phyloP scores from a whole-genome alignment of 2,329 filamentous ascomycete genomes.

The Neospermospora avenae region DNA sequence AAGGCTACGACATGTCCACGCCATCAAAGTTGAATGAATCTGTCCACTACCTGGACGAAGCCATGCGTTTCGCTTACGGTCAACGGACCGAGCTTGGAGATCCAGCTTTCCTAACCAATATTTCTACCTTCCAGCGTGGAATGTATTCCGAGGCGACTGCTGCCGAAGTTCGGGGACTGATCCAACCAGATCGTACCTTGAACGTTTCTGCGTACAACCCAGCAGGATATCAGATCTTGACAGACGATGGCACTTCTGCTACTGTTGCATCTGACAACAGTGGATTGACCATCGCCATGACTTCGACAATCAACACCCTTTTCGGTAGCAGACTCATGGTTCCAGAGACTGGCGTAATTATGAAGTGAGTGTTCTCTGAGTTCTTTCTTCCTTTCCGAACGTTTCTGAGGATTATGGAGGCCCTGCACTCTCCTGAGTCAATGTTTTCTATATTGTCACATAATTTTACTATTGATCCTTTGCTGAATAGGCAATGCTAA shows the following conservation, averaged over 20 bases:
- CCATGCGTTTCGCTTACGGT: conserved; percentile 65
- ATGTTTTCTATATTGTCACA: no score
- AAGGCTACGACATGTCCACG: conserved; percentile 67
- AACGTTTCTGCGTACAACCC: conserved; percentile 62
- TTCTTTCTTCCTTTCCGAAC: no score
- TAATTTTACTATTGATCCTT: no score
- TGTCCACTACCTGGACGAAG: conserved; percentile 65
- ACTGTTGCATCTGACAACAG: conserved; percentile 53
- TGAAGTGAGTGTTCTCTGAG: no score
- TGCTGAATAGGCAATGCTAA: no score
- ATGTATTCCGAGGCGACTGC: conserved; percentile 48
- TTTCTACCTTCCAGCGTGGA: conserved; percentile 52
- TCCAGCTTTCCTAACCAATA: conserved; percentile 54
- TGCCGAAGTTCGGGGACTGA: conserved; percentile 52
- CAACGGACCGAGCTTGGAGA: conserved; percentile 61
- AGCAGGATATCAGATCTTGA: conserved; percentile 53
- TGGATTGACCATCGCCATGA: conserved; percentile 61
- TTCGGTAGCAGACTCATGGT: conserved; percentile 61
- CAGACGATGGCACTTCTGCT: conserved; percentile 48
- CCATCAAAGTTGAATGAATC: conserved; percentile 51
- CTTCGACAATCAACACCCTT: conserved; percentile 64
- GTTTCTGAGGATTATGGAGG: no score
- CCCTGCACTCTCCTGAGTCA: no score
- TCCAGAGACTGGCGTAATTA: conserved; percentile 67
- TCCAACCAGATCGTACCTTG: conserved; percentile 54